Base-by-base conservation (phyloP, 2,329 filamentous ascomycete genomes). In the Pseudohalonectria lignicola region DNA sequence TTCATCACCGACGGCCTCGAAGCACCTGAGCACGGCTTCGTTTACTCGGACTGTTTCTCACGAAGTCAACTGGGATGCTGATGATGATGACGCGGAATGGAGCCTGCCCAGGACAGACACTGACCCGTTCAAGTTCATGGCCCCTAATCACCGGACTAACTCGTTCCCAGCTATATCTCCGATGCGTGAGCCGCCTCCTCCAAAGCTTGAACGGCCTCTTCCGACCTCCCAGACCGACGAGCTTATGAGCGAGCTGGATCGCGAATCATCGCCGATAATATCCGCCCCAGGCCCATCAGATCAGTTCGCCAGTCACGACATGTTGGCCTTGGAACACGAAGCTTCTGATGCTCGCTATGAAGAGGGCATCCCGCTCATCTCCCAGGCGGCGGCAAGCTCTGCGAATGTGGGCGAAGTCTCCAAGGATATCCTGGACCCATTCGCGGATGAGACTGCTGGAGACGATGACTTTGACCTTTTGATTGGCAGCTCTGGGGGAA, bases 281-380 rank as follows among this genome's bases (percentile, higher is more conserved):
- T n/a, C n/a, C n/a, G n/a, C n/a, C n/a, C n/a, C n/a, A n/a, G n/a
- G n/a, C n/a, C n/a, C n/a, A n/a, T n/a, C n/a, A n/a, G n/a, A n/a
- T n/a, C n/a, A n/a, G n/a, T n/a, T n/a, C n/a, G n/a, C n/a, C n/a
- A n/a, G n/a, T n/a, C n/a, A n/a, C n/a, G n/a, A n/a, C n/a, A n/a
- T n/a, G n/a, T n/a, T n/a, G n/a, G n/a, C n/a, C n/a, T n/a, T n/a
- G n/a, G n/a, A n/a, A n/a, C n/a, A n/a, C n/a, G 61, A 67, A 28
- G 61, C 60, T 17, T 59, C 62, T 1, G 71, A 80, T 19, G 70
- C 72, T 18, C 72, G 81, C 32, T 86, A 71, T 45, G 79, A 83
- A 41, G 82, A 86, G 57, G 81, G 81, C 0, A 42, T 86, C 4
- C 80, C 81, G 1, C 56, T 86, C 42, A 75, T 76, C 48, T 37